Evolutionary conservation across 2,329 filamentous ascomycete genomes (phyloP), one percentile per base, ranked within the genome.

Genomic region (Talaromyces atroroseus): DNA sequence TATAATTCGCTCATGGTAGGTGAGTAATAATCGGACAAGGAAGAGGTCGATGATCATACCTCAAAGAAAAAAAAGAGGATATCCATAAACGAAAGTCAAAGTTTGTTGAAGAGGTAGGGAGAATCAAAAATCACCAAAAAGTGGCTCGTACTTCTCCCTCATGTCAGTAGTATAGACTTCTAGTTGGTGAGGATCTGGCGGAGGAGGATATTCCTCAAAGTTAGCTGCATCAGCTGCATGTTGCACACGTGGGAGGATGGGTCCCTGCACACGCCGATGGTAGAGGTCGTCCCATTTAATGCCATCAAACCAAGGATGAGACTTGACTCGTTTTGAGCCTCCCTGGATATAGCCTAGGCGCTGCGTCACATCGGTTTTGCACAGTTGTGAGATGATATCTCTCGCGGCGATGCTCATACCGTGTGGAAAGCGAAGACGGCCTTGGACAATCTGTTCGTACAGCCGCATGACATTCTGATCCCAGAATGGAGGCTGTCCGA

Each of bases 401-500:
- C 82, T 80, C 2, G 84, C 83, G 24, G 82, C 77, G 2, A 77
- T 65, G 1, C 80, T 78, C 79, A 86, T 83, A 60, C 78, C 78
- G 8, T 76, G 76, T 7, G 84, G 84, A 65, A 82, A 86, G 58
- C 82, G 81, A 42, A 87, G 70, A 58, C 77, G 80, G 57, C 83
- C 84, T 68, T 84, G 80, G 14, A 86, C 82, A 61, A 87, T 87
- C 66, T 83, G 83, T 68, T 86, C 83, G 66, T 86, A 86, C 60
- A 86, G 85, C 59, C 84, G 84, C 81, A 86, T 85, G 3, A 83
- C 83, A 62, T 86, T 86, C 58, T 84, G 81, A 66, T 86, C 83
- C 83, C 84, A 87, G 68, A 86, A 87, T 1, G 84, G 84, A 21
- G 84, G 84, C 63, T 86, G 83, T 52, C 84, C 84, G 50, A 86